A percentile compares a stretch with the other conserved stretches of the same genome.
Conservation (phyloP, 2,329 filamentous ascomycete genomes). For the Rugonectria rugulosa region DNA sequence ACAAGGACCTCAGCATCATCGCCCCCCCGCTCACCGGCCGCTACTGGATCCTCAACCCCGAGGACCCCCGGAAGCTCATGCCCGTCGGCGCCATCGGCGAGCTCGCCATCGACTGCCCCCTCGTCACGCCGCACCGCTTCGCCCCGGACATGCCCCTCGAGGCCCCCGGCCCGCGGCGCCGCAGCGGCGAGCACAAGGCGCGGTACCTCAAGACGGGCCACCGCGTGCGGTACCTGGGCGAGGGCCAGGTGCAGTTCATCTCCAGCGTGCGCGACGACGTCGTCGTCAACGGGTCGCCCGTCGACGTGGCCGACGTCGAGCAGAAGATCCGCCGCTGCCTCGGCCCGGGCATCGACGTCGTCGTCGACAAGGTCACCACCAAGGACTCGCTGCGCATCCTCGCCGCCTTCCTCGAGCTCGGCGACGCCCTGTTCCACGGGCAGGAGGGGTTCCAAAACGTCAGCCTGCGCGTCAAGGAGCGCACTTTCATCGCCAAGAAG, state of each 20-base stretch:
- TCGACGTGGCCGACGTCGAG: slow-evolving; percentile 56
- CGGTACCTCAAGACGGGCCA: slow-evolving; percentile 60
- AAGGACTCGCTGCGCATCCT: slow-evolving; percentile 52
- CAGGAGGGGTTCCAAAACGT: slow-evolving; percentile 49
- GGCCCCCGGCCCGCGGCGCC: slow-evolving; percentile 34
- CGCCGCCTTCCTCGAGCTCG: slow-evolving; percentile 59
- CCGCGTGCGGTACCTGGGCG: slow-evolving; percentile 56
- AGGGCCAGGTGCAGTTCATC: slow-evolving; percentile 58
- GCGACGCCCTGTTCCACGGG: slow-evolving; percentile 47
- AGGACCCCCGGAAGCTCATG: slow-evolving; percentile 58
- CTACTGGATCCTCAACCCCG: slow-evolving; percentile 61
- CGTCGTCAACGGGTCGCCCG: slow-evolving; percentile 47
- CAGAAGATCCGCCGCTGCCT: slow-evolving; percentile 56
- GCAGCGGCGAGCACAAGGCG: slow-evolving; percentile 37
- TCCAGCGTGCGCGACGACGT: slow-evolving; percentile 52
- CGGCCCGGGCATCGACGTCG: slow-evolving; percentile 55
- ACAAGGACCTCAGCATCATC: slow-evolving; percentile 51
- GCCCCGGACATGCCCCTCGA: slow-evolving; percentile 38
- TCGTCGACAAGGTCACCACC: slow-evolving; percentile 57
- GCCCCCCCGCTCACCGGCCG: slow-evolving; percentile 57
- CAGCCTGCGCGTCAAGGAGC: slow-evolving; percentile 50
- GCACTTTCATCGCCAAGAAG: slow-evolving; percentile 52
- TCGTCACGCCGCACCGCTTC: slow-evolving; percentile 47
- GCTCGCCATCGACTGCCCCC: slow-evolving; percentile 63
- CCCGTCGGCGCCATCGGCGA: slow-evolving; percentile 65